Percentiles rank a stretch among this genome's conserved stretches.
phyloP scores from a whole-genome alignment of 441 rosid species.

The Adansonia madagascariensis region DNA sequence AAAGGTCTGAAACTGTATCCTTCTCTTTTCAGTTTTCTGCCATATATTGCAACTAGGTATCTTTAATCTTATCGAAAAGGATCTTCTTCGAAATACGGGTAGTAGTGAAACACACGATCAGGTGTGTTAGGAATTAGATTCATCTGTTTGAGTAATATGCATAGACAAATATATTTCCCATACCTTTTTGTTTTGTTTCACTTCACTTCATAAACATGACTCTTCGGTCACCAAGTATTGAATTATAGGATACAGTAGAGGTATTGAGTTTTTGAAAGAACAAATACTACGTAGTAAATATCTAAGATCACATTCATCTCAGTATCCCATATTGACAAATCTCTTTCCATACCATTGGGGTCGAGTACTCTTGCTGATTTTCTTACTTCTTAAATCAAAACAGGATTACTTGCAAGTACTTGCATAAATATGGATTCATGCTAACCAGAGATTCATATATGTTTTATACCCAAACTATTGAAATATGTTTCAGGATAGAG shows the following conservation, averaged over 20 bases:
- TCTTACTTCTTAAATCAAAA: not conserved
- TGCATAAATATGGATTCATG: conserved; percentile 20
- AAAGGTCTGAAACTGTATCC: conserved; percentile 44
- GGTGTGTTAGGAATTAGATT: conserved; percentile 12
- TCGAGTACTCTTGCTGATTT: conserved; percentile 1
- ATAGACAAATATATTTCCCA: not conserved
- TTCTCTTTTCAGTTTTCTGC: conserved; percentile 17
- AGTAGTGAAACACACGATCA: not conserved
- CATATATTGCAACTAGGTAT: conserved; percentile 3
- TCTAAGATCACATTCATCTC: conserved; percentile 7
- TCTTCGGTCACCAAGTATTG: not conserved
- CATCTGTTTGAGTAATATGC: not conserved
- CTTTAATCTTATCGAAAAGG: conserved; percentile 19
- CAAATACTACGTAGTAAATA: not conserved
- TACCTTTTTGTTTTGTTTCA: not conserved
- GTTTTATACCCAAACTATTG: conserved; percentile 24
- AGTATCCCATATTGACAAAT: not conserved
- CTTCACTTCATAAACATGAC: conserved; percentile 7
- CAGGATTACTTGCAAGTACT: conserved; percentile 1
- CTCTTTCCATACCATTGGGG: conserved; percentile 14
- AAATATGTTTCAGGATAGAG: conserved; percentile 56
- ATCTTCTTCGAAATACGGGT: not conserved
- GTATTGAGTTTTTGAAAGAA: not conserved
- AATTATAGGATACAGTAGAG: not conserved
- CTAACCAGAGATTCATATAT: conserved; percentile 10